Conservation (phyloP, 257 asterid genomes). For the Plantago elongata region DNA sequence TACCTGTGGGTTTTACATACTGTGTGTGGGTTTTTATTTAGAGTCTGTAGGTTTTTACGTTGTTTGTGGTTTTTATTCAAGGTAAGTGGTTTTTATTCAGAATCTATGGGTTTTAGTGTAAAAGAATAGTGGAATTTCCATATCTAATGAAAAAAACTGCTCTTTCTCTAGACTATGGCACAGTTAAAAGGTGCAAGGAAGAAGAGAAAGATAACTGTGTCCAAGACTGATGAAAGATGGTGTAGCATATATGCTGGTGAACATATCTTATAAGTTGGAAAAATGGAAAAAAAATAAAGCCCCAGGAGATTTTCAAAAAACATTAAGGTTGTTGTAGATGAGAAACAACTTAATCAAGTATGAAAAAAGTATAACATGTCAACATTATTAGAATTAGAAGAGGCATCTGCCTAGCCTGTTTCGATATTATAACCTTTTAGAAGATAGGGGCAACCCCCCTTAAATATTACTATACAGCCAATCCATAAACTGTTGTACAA, state of each 20-base stretch:
- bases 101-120: no score
- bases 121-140: no score
- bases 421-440: slow-evolving; percentile 16
- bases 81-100: no score
- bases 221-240: not conserved
- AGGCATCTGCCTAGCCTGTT: slow-evolving; percentile 18
- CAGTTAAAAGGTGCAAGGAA: not conserved
- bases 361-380: slow-evolving; percentile 6
- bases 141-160: no score
- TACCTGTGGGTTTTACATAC: no score
- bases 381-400: slow-evolving; percentile 20
- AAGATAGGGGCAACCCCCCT: slow-evolving; percentile 17
- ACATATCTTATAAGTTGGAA: not conserved
- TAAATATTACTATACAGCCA: slow-evolving; percentile 38
- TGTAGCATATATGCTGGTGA: not conserved
- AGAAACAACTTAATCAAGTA: slow-evolving; percentile 3
- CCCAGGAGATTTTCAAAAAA: not conserved
- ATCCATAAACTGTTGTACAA: slow-evolving; percentile 37
- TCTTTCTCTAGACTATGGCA: no score
- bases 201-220: not conserved
- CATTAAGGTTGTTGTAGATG: not conserved
- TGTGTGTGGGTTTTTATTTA: no score
- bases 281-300: not conserved
- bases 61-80: no score
- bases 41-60: no score